A percentile compares a stretch with the other conserved stretches of the same genome.
These are phyloP conservation scores for Claviceps digitariae DNA, from an alignment of 2,329 filamentous ascomycete genomes.

Conservation along the genomic window DNA sequence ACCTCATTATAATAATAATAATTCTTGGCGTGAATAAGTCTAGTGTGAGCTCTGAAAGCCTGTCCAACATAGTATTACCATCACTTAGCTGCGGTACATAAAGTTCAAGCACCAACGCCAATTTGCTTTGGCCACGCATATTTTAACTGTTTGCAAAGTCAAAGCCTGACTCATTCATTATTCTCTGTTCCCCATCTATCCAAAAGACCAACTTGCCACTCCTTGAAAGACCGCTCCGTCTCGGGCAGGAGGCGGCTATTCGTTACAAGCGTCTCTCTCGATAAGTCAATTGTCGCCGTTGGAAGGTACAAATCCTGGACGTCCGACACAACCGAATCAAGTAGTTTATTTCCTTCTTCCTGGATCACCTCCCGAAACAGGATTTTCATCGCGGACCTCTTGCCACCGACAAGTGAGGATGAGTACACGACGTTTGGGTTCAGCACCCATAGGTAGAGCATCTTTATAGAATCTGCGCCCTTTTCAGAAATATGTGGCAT, in stretches of 20 bases:
- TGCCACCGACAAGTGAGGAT: conserved; percentile 22
- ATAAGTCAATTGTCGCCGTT: conserved; percentile 29
- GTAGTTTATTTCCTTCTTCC: conserved; percentile 31
- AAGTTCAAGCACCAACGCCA: too few relatives aligned
- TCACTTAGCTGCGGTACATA: too few relatives aligned
- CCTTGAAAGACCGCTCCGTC: conserved; percentile 42
- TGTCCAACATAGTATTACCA: too few relatives aligned
- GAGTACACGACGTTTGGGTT: conserved; percentile 42
- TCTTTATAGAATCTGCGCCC: conserved; percentile 4
- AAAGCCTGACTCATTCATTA: neutral
- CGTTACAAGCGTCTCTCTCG: conserved; percentile 29
- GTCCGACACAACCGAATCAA: conserved; percentile 38
- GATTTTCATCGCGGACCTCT: conserved; percentile 34
- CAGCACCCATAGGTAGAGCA: conserved; percentile 41
- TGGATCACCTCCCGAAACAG: conserved; percentile 32
- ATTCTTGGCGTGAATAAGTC: too few relatives aligned
- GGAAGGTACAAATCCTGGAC: conserved; percentile 48
- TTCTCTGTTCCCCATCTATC: conserved; percentile 22
- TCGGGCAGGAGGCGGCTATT: conserved; percentile 41
- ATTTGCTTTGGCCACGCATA: too few relatives aligned
- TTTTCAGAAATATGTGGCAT: conserved; percentile 18
- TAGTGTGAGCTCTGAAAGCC: too few relatives aligned
- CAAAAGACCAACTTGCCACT: conserved; percentile 55
- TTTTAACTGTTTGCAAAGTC: too few relatives aligned
- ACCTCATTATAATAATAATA: too few relatives aligned